Percentiles rank a stretch among this genome's conserved stretches.
Evolutionary conservation across 352 stramenopile species (phyloP).

Genomic region (Porosira glacialis): DNA sequence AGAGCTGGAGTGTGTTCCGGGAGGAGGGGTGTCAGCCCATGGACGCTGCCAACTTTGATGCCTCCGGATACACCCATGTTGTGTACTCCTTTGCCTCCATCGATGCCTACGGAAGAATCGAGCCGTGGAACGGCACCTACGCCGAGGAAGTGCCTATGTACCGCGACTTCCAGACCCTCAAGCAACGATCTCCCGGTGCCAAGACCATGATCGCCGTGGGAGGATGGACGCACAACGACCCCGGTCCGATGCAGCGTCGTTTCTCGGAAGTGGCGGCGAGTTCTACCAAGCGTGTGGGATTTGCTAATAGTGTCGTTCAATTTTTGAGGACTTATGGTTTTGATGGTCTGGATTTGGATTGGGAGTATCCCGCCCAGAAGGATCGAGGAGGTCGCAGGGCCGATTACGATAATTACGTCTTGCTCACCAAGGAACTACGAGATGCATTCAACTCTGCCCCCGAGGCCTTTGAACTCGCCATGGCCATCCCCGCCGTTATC

Average conservation of each 20-base stretch:
- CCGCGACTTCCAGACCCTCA: slow-evolving; percentile 41
- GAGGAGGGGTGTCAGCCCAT: slow-evolving; percentile 53
- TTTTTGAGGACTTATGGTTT: slow-evolving; percentile 55
- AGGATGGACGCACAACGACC: slow-evolving; percentile 58
- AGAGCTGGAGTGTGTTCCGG: slow-evolving; percentile 59
- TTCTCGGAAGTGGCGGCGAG: slow-evolving; percentile 47
- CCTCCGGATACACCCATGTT: slow-evolving; percentile 58
- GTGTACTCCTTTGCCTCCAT: slow-evolving; percentile 62
- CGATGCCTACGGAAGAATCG: slow-evolving; percentile 31
- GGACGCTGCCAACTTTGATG: slow-evolving; percentile 46
- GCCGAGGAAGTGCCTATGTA: slow-evolving; percentile 47
- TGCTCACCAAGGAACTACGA: slow-evolving; percentile 49
- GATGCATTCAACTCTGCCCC: slow-evolving; percentile 54
- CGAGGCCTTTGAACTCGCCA: slow-evolving; percentile 58
- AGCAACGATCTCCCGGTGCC: slow-evolving; percentile 37
- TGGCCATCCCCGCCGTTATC: slow-evolving; percentile 49
- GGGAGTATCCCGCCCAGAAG: slow-evolving; percentile 52
- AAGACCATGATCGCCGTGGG: slow-evolving; percentile 51
- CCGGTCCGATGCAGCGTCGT: slow-evolving; percentile 52
- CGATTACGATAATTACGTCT: slow-evolving; percentile 47
- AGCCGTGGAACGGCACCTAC: slow-evolving; percentile 50
- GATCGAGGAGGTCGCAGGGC: slow-evolving; percentile 40
- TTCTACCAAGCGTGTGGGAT: slow-evolving; percentile 36
- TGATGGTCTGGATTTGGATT: slow-evolving; percentile 46
- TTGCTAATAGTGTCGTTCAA: slow-evolving; percentile 51